These are phyloP conservation scores for Plasmodium cynomolgi DNA, from an alignment of 169 alveolate genomes.

Conservation along the genomic window DNA sequence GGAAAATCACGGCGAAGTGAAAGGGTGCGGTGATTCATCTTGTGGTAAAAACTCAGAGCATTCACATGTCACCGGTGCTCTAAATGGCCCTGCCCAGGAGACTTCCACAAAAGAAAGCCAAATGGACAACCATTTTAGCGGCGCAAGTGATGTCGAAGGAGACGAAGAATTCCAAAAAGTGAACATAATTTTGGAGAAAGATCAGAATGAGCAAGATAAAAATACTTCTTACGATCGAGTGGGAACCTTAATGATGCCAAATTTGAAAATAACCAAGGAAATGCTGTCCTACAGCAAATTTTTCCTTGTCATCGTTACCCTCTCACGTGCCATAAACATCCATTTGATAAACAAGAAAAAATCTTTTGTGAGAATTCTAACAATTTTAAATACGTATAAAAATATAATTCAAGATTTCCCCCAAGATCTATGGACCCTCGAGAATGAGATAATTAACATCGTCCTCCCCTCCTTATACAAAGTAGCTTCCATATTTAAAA, in stretches of 20 bases:
- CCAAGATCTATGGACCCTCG: slow-evolving; percentile 24
- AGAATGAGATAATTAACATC: slow-evolving; percentile 53
- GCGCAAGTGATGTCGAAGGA: slow-evolving; percentile 6
- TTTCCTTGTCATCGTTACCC: slow-evolving; percentile 48
- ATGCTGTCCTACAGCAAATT: slow-evolving; percentile 73
- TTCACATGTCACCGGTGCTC: background rate
- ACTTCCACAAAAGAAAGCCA: background rate
- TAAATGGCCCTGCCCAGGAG: background rate
- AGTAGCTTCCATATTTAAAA: slow-evolving; percentile 57
- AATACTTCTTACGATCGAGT: background rate
- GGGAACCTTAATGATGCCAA: background rate
- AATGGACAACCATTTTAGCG: background rate
- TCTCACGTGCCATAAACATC: slow-evolving; percentile 69
- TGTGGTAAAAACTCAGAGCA: background rate
- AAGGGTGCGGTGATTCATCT: background rate
- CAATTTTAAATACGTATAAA: slow-evolving; percentile 45
- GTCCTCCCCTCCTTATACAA: slow-evolving; percentile 55
- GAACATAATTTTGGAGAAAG: slow-evolving; percentile 18
- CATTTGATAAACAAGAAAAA: slow-evolving; percentile 59
- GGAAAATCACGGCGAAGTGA: background rate
- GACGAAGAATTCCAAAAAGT: slow-evolving; percentile 62
- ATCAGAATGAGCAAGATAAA: background rate
- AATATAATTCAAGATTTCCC: slow-evolving; percentile 65
- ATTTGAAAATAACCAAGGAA: slow-evolving; percentile 52
- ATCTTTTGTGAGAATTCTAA: slow-evolving; percentile 55